Evolutionary conservation across 1,139 yeast species (phyloP).

Genomic region (Magnusiomyces paraingens): DNA sequence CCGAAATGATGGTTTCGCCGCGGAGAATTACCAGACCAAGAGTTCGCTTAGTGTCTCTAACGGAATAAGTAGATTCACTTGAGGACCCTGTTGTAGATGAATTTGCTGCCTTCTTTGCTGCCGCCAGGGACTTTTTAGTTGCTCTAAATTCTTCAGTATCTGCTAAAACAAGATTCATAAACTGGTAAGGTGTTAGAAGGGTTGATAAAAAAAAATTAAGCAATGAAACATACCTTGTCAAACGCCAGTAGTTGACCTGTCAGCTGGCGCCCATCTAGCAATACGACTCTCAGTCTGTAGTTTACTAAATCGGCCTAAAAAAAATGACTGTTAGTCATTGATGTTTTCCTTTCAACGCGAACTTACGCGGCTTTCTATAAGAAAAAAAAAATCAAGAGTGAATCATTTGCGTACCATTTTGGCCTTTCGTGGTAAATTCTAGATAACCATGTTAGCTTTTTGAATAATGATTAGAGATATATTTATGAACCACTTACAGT

Average conservation of each 20-base stretch:
- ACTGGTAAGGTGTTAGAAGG: slow-evolving; percentile 25
- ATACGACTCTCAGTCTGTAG: slow-evolving; percentile 64
- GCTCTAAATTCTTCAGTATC: slow-evolving; percentile 81
- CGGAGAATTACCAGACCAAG: slow-evolving; percentile 78
- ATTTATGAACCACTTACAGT: not conserved
- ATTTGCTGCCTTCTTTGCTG: not conserved
- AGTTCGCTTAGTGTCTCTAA: slow-evolving; percentile 56
- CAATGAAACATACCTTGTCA: slow-evolving; percentile 45
- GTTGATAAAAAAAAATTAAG: not conserved
- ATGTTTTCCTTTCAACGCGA: not conserved
- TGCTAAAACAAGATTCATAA: slow-evolving; percentile 77
- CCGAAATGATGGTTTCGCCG: slow-evolving; percentile 84
- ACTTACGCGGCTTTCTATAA: not conserved
- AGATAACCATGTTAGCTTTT: not conserved
- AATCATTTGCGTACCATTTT: slow-evolving; percentile 8
- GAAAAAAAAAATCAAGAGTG: not conserved
- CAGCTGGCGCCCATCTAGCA: slow-evolving; percentile 68
- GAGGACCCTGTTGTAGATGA: slow-evolving; percentile 11
- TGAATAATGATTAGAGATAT: not conserved
- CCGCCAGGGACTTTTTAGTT: slow-evolving; percentile 48
- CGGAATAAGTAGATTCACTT: slow-evolving; percentile 8
- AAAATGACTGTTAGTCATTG: not conserved
- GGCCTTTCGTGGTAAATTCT: slow-evolving; percentile 13
- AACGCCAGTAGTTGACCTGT: slow-evolving; percentile 81
- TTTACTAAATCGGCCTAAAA: slow-evolving; percentile 57